Percentiles rank a stretch among this genome's conserved stretches.
phyloP scores from a whole-genome alignment of 805 yeast species.

The Pichia kluyveri region DNA sequence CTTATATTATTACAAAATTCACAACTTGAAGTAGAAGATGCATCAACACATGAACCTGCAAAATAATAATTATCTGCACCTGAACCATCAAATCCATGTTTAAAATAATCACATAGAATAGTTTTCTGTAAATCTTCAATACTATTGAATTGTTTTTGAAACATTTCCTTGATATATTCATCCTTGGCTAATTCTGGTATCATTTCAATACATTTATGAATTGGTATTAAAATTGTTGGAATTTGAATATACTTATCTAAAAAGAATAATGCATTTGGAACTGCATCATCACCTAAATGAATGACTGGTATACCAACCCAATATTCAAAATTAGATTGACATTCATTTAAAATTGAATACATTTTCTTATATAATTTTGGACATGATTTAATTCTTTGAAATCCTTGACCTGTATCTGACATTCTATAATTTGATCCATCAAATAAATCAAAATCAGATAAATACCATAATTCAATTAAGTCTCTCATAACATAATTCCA shows the following conservation, averaged over 20 bases:
- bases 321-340: conserved; percentile 49
- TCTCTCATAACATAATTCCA: conserved; percentile 77
- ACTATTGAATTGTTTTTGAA: conserved; percentile 49
- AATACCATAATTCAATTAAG: conserved; percentile 68
- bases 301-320: conserved; percentile 82
- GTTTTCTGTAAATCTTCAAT: conserved; percentile 42
- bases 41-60: conserved; percentile 82
- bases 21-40: conserved; percentile 75
- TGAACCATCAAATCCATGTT: conserved; percentile 63
- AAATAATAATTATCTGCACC: conserved; percentile 80
- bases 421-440: conserved; percentile 47
- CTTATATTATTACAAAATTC: conserved; percentile 68
- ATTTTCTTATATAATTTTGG: conserved; percentile 61
- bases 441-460: conserved; percentile 66
- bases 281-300: conserved; percentile 77
- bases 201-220: conserved; percentile 47
- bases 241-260: conserved; percentile 75
- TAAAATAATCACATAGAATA: conserved; percentile 43
- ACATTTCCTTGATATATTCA: conserved; percentile 38
- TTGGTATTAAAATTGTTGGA: conserved; percentile 67
- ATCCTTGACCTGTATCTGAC: conserved; percentile 72
- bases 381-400: conserved; percentile 67
- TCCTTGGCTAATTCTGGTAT: conserved; percentile 45
- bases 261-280: conserved; percentile 74
- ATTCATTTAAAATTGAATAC: conserved; percentile 59